phyloP scores from a whole-genome alignment of 768 basidiomycete genomes.

The Leucogyrophana mollusca region DNA sequence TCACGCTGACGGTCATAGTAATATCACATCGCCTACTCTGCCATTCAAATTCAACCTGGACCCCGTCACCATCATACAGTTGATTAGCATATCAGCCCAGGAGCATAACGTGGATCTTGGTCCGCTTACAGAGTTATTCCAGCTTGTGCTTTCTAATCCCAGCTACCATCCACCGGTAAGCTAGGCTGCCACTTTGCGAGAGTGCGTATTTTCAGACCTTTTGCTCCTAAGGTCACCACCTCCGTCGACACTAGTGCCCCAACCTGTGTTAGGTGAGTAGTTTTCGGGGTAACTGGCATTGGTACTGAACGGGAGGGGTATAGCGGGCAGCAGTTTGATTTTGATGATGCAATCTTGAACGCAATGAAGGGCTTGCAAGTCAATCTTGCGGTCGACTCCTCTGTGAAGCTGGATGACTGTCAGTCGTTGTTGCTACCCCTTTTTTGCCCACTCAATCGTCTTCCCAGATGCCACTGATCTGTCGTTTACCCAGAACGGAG shows the following conservation, averaged over 20 bases:
- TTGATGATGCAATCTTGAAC: slow-evolving; percentile 58
- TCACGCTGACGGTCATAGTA: slow-evolving; percentile 55
- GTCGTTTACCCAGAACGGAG: slow-evolving; percentile 54
- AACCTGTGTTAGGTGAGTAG: slow-evolving; percentile 55
- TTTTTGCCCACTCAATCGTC: slow-evolving; percentile 1
- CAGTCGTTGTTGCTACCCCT: slow-evolving; percentile 14
- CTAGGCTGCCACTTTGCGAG: slow-evolving; percentile 5
- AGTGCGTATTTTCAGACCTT: not conserved
- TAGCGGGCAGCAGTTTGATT: slow-evolving; percentile 68
- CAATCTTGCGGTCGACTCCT: slow-evolving; percentile 52
- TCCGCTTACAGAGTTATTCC: slow-evolving; percentile 53
- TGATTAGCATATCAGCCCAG: slow-evolving; percentile 50
- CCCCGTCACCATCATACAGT: slow-evolving; percentile 56
- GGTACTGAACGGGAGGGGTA: slow-evolving; percentile 8
- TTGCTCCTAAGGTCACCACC: slow-evolving; percentile 45
- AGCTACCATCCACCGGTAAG: slow-evolving; percentile 50
- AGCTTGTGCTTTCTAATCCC: slow-evolving; percentile 50
- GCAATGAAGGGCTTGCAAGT: slow-evolving; percentile 59
- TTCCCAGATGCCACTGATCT: slow-evolving; percentile 52
- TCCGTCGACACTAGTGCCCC: slow-evolving; percentile 51
- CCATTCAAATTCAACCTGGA: slow-evolving; percentile 66
- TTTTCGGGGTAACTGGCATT: not conserved
- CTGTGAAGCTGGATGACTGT: slow-evolving; percentile 68
- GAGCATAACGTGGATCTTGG: slow-evolving; percentile 61
- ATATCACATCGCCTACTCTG: slow-evolving; percentile 53